Base-by-base conservation (phyloP, 441 rosid species). In the Erodium chrysanthum region DNA sequence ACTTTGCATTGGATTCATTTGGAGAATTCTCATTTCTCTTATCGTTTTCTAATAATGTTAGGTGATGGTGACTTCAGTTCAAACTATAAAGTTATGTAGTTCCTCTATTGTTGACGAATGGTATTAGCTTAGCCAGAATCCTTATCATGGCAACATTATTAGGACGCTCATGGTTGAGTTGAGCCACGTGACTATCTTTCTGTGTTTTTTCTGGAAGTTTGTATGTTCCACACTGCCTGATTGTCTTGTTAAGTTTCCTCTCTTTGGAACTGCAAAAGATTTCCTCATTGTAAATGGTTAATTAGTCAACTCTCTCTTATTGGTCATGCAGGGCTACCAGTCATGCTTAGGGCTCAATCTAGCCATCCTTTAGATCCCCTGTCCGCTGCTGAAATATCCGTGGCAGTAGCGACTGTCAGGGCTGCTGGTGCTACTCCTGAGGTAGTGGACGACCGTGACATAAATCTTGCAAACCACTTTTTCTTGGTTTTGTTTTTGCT, bases 341-440 rank as follows among this genome's bases (percentile, higher is more conserved):
- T 83, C 68, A 83, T 82, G 89, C 76, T 82, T 21, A 88, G 91
- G 76, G 82, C 91, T 71, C 95, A 90, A 72, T 85, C 87, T 4
- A 79, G 89, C 44, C 96, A 90, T 68, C 96, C 96, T 7, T 73
- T 90, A 83, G 94, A 90, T 67, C 95, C 96, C 62, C 79, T 90
- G 59, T 82, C 96, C 62, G 89, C 88, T 9, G 89, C 96, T 21
- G 96, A 90, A 73, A 90, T 90, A 44, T 79, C 89, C 46, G 92
- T 88, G 66, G 93, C 97, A 0, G 96, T 90, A 66, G 90, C 88
- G 0, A 90, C 95, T 70, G 96, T 90, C 68, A 81, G 96, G n/a
- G 88, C 92, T 1, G 95, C 95, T 75, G 96, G 95, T 73, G 84
- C 95, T 54, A 90, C 89, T 67, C 92, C 95, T 46, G 96, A 90